Base-by-base conservation (phyloP, 768 basidiomycete genomes). In the Suillus cothurnatus region DNA sequence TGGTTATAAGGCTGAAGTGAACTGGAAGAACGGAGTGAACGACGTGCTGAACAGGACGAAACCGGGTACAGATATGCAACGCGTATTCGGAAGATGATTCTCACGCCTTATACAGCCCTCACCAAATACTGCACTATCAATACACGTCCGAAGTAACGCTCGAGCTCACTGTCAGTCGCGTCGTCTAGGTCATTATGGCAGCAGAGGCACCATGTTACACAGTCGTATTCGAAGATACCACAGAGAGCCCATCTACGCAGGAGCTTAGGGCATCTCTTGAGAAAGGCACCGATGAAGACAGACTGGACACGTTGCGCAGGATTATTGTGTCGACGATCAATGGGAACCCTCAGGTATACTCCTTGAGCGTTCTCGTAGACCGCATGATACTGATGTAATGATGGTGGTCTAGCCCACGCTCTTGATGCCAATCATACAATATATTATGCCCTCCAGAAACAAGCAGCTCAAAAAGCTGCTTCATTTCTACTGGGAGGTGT, bases 401-500 rank as follows among this genome's bases (percentile, higher is more conserved):
- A 26, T 15, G 23, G 14, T 26, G 49, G 6, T 7, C 23, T 15
- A 49, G 47, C 47, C 47, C 23, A 49, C 47, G 6, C 47, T 49
- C 47, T 49, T 49, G 23, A 49, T 26, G 47, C 47, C 47, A 23
- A 49, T 49, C 47, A 49, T 49, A 49, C 47, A 49, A 23, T 49
- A 49, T 49, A 49, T 49, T 12, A 49, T 49, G 47, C 97, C 97
- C 43, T 93, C 92, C 61, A 89, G 90, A 75, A 95, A 93, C 82
- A 99, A 99, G 82, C 89, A 90, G 65, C 87, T 99, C 74, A 99
- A 99, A 88, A 99, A 49, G 81, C 80, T 97, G 68, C 82, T 98
- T 43, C 94, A 95, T 77, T 95, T 94, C 75, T 95, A 96, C 76
- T 95, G 94, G 94, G 94, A 99, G 80, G 92, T 99, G 23, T 99